A percentile compares a stretch with the other conserved stretches of the same genome.
These are phyloP conservation scores for Cajanus cajan DNA, from an alignment of 306 rosid species.

Conservation along the genomic window DNA sequence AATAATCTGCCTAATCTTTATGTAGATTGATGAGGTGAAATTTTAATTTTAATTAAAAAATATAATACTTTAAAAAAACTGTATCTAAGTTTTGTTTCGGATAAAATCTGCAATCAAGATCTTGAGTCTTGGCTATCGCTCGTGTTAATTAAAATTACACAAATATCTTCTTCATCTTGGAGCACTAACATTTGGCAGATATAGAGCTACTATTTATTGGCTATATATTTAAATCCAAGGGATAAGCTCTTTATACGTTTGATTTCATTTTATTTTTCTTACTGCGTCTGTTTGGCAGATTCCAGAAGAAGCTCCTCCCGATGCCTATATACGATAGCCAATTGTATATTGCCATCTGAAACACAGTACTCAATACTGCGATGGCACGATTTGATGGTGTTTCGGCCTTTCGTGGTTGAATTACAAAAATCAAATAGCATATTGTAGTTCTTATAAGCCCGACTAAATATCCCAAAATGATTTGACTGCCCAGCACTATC, in stretches of 20 bases:
- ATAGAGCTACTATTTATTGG: background rate
- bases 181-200: background rate
- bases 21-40: too few relatives aligned
- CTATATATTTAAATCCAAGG: background rate
- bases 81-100: too few relatives aligned
- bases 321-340: constrained; percentile 34
- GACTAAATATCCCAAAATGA: too few relatives aligned
- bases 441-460: too few relatives aligned
- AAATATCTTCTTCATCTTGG: background rate
- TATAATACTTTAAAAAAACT: too few relatives aligned
- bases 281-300: constrained; percentile 40
- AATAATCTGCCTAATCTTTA: too few relatives aligned
- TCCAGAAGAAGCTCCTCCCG: constrained; percentile 76
- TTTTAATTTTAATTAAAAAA: too few relatives aligned
- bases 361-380: background rate
- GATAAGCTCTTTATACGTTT: background rate
- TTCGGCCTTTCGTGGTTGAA: background rate
- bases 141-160: background rate
- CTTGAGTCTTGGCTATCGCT: background rate
- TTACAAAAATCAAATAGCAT: background rate
- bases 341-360: background rate
- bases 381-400: background rate
- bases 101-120: background rate
- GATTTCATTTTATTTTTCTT: background rate
- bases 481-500: too few relatives aligned